Evolutionary conservation across 192 early-diverging fungal species (phyloP), one percentile per base, ranked within the genome.

Genomic region (Pilaira anomala): DNA sequence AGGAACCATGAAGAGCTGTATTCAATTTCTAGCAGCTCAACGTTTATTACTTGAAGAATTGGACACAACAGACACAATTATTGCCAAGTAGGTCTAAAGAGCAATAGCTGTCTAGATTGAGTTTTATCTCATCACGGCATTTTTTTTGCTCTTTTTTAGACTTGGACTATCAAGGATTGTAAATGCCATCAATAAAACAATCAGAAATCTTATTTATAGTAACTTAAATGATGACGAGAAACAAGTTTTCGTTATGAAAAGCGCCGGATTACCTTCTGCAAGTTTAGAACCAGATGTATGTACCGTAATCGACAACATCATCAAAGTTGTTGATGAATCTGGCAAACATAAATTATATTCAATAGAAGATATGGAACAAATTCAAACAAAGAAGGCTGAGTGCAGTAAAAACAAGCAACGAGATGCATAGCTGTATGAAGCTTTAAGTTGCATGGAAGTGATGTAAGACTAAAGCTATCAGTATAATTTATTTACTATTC

Each of bases 401-500:
- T 24, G 21, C 48, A 49, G 48, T 49, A 49, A 49, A 24, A 49
- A 49, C 48, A 49, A 49, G 48, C 48, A 49, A 24, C 48, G 21
- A 49, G 48, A 49, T 49, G 24, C 48, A 49, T 21, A 49, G 48
- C 21, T 49, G 21, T 49, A 49, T 49, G 21, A 24, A 49, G 21
- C 48, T 49, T 49, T 49, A 49, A 24, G 48, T 49, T 49, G 48
- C 48, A 49, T 49, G 21, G 48, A 49, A 49, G 48, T 24, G 21
- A 49, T 49, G 48, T 49, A 49, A 49, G 21, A 24, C 48, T 49
- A 49, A 49, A 48, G 45, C 45, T 48, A 48, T 48, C 45, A 48
- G 45, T 48, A 48, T 48, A 48, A 48, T 48, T 48, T 48, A 48
- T 48, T 48, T 48, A 48, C n/a, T 48, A 48, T 48, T 48, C 45